Conservation (phyloP, 495 filamentous ascomycete genomes). For the Cenococcum geophilum region DNA sequence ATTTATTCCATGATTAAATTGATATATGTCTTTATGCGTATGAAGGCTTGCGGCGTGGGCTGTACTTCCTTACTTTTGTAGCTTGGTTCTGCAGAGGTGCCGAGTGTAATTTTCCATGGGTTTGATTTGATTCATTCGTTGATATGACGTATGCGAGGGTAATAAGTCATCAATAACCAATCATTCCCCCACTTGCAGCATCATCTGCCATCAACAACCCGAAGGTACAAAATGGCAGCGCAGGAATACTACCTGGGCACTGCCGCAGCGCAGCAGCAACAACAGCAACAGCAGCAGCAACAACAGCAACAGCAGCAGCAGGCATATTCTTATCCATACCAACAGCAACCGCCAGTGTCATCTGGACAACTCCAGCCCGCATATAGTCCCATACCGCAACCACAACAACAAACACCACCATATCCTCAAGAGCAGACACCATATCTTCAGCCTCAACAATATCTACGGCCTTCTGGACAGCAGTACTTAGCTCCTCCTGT, state of each 20-base stretch:
- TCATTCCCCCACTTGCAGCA: too few species aligned
- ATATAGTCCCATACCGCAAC: background rate
- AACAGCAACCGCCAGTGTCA: slow-evolving; percentile 17
- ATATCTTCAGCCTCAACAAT: background rate
- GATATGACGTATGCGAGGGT: too few species aligned
- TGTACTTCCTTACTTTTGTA: too few species aligned
- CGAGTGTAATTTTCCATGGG: too few species aligned
- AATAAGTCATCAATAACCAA: too few species aligned
- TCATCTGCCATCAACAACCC: background rate
- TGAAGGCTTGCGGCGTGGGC: too few species aligned
- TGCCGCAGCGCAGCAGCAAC: slow-evolving; percentile 5
- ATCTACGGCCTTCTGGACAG: background rate
- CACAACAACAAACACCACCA: slow-evolving; percentile 1
- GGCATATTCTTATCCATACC: slow-evolving; percentile 16
- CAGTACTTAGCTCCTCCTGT: background rate
- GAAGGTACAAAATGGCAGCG: slow-evolving; percentile 20
- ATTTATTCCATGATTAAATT: too few species aligned
- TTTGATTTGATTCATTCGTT: too few species aligned
- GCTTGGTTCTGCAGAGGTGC: too few species aligned
- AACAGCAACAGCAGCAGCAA: slow-evolving; percentile 5
- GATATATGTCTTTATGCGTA: too few species aligned
- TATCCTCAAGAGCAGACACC: slow-evolving; percentile 1
- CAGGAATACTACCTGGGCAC: slow-evolving; percentile 25
- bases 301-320: slow-evolving; percentile 1
- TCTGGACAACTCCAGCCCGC: slow-evolving; percentile 6